Evolutionary conservation across 768 basidiomycete genomes (phyloP).

Genomic region (Lactarius akahatsu): DNA sequence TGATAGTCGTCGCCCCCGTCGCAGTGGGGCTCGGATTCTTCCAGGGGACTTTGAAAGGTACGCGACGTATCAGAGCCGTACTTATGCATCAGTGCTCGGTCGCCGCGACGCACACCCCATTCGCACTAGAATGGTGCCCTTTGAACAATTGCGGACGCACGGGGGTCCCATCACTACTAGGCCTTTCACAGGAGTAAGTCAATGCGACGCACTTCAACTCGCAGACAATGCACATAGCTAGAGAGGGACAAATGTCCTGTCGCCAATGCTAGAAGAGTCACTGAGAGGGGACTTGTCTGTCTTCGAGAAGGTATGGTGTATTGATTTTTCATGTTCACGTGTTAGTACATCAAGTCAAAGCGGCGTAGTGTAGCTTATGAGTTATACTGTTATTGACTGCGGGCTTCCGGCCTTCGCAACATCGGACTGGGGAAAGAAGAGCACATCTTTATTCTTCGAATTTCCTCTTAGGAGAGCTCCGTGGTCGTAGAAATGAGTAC

Average conservation of each 20-base stretch:
- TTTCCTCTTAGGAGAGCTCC: not conserved
- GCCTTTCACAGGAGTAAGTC: not conserved
- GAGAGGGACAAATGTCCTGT: not conserved
- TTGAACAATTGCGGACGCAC: not conserved
- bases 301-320: not conserved
- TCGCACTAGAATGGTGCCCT: not conserved
- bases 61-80: not conserved
- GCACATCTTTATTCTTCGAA: not conserved
- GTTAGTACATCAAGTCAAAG: not conserved
- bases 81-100: not conserved
- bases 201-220: not conserved
- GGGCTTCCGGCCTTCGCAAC: not conserved
- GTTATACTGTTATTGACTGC: not conserved
- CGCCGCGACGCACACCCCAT: not conserved
- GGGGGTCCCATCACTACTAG: not conserved
- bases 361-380: not conserved
- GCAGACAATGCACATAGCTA: not conserved
- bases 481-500: not conserved
- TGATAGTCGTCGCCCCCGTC: not conserved
- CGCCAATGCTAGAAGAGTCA: not conserved
- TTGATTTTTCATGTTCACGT: not conserved
- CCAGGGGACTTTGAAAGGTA: not conserved
- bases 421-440: not conserved
- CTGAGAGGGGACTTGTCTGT: not conserved
- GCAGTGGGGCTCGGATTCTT: not conserved